These are phyloP conservation scores for Boletellus ananiceps DNA, from an alignment of 768 basidiomycete species.

Conservation along the genomic window DNA sequence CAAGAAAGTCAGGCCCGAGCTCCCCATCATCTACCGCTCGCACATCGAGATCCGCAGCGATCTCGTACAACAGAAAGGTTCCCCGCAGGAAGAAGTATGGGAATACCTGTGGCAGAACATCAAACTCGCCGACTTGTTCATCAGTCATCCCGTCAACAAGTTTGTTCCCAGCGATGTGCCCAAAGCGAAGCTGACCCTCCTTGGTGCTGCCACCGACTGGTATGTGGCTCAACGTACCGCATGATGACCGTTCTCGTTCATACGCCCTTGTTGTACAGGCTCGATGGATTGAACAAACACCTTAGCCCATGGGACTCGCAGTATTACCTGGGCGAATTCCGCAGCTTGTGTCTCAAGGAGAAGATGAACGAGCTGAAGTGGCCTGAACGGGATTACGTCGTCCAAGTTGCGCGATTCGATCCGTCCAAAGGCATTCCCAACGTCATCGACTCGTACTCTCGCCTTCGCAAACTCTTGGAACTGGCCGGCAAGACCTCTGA, in stretches of 20 bases:
- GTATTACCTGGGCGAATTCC: slow-evolving; percentile 88
- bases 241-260: slow-evolving; percentile 1
- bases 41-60: slow-evolving; percentile 93
- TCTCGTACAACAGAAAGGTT: slow-evolving; percentile 74
- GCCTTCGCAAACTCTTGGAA: slow-evolving; percentile 67
- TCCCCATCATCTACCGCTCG: slow-evolving; percentile 90
- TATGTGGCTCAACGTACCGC: slow-evolving; percentile 34
- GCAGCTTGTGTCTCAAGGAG: slow-evolving; percentile 67
- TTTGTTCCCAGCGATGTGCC: slow-evolving; percentile 89
- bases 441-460: slow-evolving; percentile 83
- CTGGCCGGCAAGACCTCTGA: slow-evolving; percentile 40
- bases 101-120: slow-evolving; percentile 94
- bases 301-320: slow-evolving; percentile 76
- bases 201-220: slow-evolving; percentile 87
- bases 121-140: slow-evolving; percentile 83
- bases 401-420: slow-evolving; percentile 94
- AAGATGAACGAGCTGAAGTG: slow-evolving; percentile 77
- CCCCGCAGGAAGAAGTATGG: slow-evolving; percentile 90
- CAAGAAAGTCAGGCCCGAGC: slow-evolving; percentile 73
- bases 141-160: slow-evolving; percentile 91
- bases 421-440: slow-evolving; percentile 80
- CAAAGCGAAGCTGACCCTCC: slow-evolving; percentile 59
- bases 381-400: slow-evolving; percentile 80
- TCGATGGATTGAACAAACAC: slow-evolving; percentile 94
- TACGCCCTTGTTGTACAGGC: slow-evolving; percentile 37